Evolutionary conservation across 768 basidiomycete genomes (phyloP).

Genomic region (Aureoboletus auriporus): DNA sequence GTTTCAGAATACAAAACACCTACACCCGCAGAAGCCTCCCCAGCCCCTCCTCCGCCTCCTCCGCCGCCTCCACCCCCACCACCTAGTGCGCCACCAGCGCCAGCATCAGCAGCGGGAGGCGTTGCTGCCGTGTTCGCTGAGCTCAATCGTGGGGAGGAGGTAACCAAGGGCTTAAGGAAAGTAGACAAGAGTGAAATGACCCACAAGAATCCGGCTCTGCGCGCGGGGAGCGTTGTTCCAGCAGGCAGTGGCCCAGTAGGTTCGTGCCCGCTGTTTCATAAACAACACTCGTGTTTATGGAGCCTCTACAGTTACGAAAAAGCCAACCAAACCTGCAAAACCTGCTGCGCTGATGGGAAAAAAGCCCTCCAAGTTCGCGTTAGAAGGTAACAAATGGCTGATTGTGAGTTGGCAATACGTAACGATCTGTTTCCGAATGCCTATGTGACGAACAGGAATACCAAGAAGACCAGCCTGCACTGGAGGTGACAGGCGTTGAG

Average conservation of each 20-base stretch:
- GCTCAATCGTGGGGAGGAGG: slow-evolving; percentile 82
- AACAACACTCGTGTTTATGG: background rate
- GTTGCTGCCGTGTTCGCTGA: slow-evolving; percentile 84
- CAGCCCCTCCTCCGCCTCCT: slow-evolving; percentile 38
- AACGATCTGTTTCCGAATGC: background rate
- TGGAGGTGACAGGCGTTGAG: slow-evolving; percentile 74
- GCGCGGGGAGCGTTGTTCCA: slow-evolving; percentile 52
- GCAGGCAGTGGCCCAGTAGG: slow-evolving; percentile 32
- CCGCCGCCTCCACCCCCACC: slow-evolving; percentile 57
- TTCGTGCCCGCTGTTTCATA: slow-evolving; percentile 25
- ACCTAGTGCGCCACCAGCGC: slow-evolving; percentile 37
- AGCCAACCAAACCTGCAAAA: slow-evolving; percentile 78
- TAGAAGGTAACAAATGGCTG: slow-evolving; percentile 93
- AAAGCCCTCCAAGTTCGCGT: slow-evolving; percentile 83
- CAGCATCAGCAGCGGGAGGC: slow-evolving; percentile 47
- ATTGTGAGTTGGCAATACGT: slow-evolving; percentile 52
- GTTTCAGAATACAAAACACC: slow-evolving; percentile 50
- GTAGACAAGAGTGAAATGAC: slow-evolving; percentile 98
- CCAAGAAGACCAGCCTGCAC: slow-evolving; percentile 72
- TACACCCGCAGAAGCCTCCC: slow-evolving; percentile 24
- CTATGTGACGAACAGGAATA: slow-evolving; percentile 61
- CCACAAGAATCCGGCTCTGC: slow-evolving; percentile 92
- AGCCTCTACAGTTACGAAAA: slow-evolving; percentile 40
- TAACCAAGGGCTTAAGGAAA: slow-evolving; percentile 88
- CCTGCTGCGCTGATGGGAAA: slow-evolving; percentile 81